These are phyloP conservation scores for Peniophora sp. DNA, from an alignment of 1,284 basidiomycete species.

Conservation along the genomic window DNA sequence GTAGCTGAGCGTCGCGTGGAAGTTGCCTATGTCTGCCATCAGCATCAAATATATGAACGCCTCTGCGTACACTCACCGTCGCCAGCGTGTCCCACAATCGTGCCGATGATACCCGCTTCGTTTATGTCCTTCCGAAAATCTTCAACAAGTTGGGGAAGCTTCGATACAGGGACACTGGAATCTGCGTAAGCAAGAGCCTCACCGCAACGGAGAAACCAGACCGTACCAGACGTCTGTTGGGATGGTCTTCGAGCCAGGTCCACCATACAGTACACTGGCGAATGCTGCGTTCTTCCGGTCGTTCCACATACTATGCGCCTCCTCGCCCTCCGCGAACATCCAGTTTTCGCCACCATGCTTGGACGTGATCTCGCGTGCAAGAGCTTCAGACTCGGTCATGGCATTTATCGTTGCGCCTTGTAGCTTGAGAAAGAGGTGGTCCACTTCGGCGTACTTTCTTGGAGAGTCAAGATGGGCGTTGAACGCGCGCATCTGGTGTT, in stretches of 20 bases:
- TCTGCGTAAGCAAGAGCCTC: not conserved
- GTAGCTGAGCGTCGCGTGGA: constrained; percentile 54
- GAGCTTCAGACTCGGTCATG: constrained; percentile 55
- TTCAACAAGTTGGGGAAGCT: constrained; percentile 66
- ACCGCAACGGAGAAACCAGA: constrained; percentile 3
- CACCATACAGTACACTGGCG: constrained; percentile 55
- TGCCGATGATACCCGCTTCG: constrained; percentile 49
- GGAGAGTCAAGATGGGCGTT: constrained; percentile 54
- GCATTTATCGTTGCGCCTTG: constrained; percentile 61
- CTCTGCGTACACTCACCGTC: constrained; percentile 53
- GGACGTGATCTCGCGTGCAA: constrained; percentile 49
- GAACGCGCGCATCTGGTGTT: constrained; percentile 61
- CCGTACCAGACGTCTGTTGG: constrained; percentile 79
- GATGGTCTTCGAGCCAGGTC: constrained; percentile 58
- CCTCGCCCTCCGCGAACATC: constrained; percentile 59
- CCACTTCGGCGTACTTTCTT: constrained; percentile 59
- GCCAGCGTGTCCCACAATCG: constrained; percentile 77
- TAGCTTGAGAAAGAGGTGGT: constrained; percentile 85
- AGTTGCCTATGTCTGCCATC: constrained; percentile 35
- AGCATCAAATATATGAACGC: constrained; percentile 14
- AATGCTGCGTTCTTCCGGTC: constrained; percentile 83
- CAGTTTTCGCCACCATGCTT: constrained; percentile 68
- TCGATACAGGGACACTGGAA: constrained; percentile 71
- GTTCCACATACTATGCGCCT: constrained; percentile 75
- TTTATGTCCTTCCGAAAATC: constrained; percentile 72